Evolutionary conservation across 441 rosid genomes (phyloP).

Genomic region (Mallotus japonicus): DNA sequence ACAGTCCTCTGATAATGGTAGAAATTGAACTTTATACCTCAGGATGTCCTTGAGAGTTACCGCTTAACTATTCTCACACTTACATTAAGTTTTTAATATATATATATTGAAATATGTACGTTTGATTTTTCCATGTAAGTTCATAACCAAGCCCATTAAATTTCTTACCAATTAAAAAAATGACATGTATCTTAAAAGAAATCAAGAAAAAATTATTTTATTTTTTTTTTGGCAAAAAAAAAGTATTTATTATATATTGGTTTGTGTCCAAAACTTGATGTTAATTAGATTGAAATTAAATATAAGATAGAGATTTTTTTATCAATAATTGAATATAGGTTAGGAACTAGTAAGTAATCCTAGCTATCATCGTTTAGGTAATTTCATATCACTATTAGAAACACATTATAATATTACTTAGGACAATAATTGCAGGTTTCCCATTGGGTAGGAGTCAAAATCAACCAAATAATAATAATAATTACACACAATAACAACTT

Average conservation of each 20-base stretch:
- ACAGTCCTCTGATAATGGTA: too few relatives aligned
- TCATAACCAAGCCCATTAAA: too few relatives aligned
- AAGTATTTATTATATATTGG: not conserved
- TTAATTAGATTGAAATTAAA: not conserved
- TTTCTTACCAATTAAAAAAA: not conserved
- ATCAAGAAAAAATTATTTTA: too few relatives aligned
- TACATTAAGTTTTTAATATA: too few relatives aligned
- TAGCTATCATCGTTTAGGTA: not conserved
- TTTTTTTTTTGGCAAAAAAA: too few relatives aligned
- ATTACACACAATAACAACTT: conserved; percentile 13
- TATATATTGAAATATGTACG: too few relatives aligned
- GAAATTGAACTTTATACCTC: too few relatives aligned
- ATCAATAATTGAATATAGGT: not conserved
- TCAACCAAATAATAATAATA: conserved; percentile 21
- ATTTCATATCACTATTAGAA: not conserved
- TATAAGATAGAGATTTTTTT: not conserved
- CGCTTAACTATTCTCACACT: too few relatives aligned
- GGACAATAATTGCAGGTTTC: conserved; percentile 24
- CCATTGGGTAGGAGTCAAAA: conserved; percentile 30
- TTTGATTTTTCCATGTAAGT: too few relatives aligned
- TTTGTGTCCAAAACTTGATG: not conserved
- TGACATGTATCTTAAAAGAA: not conserved
- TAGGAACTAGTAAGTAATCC: too few relatives aligned
- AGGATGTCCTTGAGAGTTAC: too few relatives aligned
- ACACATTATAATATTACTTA: not conserved